phyloP scores from a whole-genome alignment of 805 yeast genomes.

The Wickerhamia fluorescens region DNA sequence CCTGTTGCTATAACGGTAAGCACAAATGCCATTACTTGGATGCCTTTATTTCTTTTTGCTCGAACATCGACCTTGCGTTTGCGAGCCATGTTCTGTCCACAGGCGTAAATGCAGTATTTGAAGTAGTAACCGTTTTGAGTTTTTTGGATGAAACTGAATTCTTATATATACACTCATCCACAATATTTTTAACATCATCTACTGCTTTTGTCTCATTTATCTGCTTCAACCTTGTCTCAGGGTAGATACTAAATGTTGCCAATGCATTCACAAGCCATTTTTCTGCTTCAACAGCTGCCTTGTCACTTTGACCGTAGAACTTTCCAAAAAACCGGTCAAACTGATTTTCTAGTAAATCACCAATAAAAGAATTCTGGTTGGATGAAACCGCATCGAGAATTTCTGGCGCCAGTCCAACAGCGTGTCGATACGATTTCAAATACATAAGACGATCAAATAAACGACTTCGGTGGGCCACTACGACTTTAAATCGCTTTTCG shows the following conservation, averaged over 20 bases:
- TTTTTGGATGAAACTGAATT: too few species aligned
- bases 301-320: constrained; percentile 5
- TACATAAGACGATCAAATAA: constrained; percentile 6
- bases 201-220: constrained; percentile 4
- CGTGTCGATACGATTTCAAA: constrained; percentile 2
- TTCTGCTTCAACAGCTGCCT: constrained; percentile 6
- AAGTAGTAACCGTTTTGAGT: too few species aligned
- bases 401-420: constrained; percentile 3
- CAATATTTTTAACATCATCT: constrained; percentile 3
- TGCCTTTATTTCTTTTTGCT: too few species aligned
- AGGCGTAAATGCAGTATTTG: too few species aligned
- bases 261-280: constrained; percentile 8
- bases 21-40: too few species aligned
- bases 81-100: too few species aligned
- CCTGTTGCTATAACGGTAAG: too few species aligned
- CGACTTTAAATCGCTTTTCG: constrained; percentile 6
- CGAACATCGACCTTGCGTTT: too few species aligned
- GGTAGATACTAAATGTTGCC: neutral
- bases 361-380: constrained; percentile 4
- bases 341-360: constrained; percentile 5
- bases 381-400: constrained; percentile 2
- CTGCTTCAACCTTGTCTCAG: neutral
- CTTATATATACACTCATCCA: constrained; percentile 3
- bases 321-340: constrained; percentile 11
- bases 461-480: constrained; percentile 7